These are phyloP conservation scores for Ammopiptanthus mongolicus DNA, from an alignment of 306 rosid species.

Conservation along the genomic window DNA sequence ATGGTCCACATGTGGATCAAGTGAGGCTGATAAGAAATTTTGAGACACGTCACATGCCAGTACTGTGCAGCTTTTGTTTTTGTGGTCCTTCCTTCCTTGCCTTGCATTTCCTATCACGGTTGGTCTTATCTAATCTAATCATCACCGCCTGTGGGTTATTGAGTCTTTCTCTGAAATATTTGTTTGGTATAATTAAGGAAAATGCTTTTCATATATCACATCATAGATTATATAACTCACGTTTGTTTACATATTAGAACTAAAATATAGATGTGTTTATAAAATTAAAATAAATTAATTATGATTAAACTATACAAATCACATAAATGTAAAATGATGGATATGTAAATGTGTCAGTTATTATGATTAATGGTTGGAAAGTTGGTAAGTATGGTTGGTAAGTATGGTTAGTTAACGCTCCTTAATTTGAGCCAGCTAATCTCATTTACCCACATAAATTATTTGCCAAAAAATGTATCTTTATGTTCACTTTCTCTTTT, in stretches of 20 bases:
- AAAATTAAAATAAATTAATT: too few relatives aligned
- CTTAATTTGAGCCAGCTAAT: conserved; percentile 24
- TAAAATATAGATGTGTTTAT: too few relatives aligned
- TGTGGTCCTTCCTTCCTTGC: conserved; percentile 41
- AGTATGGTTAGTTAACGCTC: conserved; percentile 2
- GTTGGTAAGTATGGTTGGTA: neutral
- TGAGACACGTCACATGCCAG: conserved; percentile 38
- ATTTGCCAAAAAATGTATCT: conserved; percentile 3
- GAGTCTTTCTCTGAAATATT: conserved; percentile 14
- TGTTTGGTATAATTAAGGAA: neutral
- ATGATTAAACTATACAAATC: too few relatives aligned
- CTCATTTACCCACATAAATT: neutral
- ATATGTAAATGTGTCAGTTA: too few relatives aligned
- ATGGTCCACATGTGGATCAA: conserved; percentile 38
- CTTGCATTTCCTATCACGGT: conserved; percentile 10
- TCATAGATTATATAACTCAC: too few relatives aligned
- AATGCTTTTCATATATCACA: too few relatives aligned
- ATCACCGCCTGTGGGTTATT: conserved; percentile 10
- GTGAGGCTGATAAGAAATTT: conserved; percentile 20
- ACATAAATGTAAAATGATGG: too few relatives aligned
- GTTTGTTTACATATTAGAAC: too few relatives aligned
- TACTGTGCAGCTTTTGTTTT: conserved; percentile 6
- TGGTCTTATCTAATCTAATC: conserved; percentile 12
- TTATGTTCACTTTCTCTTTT: neutral
- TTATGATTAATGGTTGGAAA: neutral